Evolutionary conservation across 2,329 filamentous ascomycete species (phyloP).

Genomic region (Alternaria alternata): DNA sequence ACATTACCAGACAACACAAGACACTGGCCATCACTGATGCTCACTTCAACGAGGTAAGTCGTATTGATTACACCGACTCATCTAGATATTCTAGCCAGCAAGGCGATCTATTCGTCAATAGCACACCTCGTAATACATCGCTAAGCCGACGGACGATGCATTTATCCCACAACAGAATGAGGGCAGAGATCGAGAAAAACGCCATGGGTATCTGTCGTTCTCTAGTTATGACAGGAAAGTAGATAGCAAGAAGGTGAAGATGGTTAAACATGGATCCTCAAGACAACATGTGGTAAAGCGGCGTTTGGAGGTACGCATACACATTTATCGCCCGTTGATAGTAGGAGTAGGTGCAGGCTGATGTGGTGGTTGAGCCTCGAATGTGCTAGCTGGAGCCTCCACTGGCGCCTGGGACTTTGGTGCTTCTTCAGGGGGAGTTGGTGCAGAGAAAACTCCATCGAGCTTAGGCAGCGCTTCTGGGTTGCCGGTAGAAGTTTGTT

Average conservation of each 20-base stretch:
- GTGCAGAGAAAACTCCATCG: constrained; percentile 28
- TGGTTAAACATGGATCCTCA: background rate
- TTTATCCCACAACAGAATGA: background rate
- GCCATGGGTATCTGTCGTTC: constrained; percentile 16
- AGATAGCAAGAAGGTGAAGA: background rate
- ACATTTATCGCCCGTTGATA: constrained; percentile 30
- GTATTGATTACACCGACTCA: background rate
- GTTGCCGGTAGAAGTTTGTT: constrained; percentile 9
- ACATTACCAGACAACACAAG: background rate
- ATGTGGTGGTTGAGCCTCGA: background rate
- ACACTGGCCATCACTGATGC: background rate
- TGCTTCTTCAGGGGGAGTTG: constrained; percentile 31
- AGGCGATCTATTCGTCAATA: background rate
- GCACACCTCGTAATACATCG: background rate
- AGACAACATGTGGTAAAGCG: background rate
- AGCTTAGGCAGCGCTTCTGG: constrained; percentile 18
- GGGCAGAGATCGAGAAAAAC: background rate
- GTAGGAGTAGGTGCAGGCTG: background rate
- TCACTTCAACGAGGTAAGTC: background rate
- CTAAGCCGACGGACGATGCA: background rate
- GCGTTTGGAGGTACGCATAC: background rate
- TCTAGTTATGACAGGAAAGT: background rate
- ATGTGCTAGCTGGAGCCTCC: background rate
- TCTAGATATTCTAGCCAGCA: background rate
- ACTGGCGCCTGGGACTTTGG: constrained; percentile 9